Conservation (phyloP, 2,329 filamentous ascomycete species). For the Diaporthe destruens region DNA sequence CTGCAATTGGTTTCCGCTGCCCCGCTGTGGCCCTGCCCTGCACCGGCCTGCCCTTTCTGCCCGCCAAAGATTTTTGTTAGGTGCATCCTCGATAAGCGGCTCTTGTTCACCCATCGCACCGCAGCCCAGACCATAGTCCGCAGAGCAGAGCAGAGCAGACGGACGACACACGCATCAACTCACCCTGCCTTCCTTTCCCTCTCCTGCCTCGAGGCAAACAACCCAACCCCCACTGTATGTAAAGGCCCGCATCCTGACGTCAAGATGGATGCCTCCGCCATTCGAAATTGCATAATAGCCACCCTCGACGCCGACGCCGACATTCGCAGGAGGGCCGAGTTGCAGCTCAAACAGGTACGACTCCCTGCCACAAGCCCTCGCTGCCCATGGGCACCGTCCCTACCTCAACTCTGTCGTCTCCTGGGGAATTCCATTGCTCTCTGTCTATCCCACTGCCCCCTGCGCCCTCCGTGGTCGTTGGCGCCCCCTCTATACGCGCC, state of each 20-base stretch:
- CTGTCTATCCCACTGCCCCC: slow-evolving; percentile 33
- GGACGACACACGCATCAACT: slow-evolving; percentile 26
- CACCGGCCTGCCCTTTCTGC: slow-evolving; percentile 17
- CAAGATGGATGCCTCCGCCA: slow-evolving; percentile 79
- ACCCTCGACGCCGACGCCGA: slow-evolving; percentile 82
- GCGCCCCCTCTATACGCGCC: slow-evolving; percentile 25
- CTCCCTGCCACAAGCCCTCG: slow-evolving; percentile 32
- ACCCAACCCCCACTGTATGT: slow-evolving; percentile 38
- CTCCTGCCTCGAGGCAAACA: slow-evolving; percentile 32
- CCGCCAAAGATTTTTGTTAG: slow-evolving; percentile 27
- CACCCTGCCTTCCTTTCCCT: slow-evolving; percentile 17
- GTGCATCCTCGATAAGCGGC: slow-evolving; percentile 24
- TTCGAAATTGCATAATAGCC: slow-evolving; percentile 82
- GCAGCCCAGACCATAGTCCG: background rate
- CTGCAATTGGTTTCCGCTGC: slow-evolving; percentile 28
- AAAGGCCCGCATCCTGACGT: slow-evolving; percentile 39
- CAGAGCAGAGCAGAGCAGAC: slow-evolving; percentile 33
- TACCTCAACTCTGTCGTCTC: background rate
- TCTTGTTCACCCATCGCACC: slow-evolving; percentile 14
- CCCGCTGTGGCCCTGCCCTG: slow-evolving; percentile 24
- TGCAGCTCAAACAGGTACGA: slow-evolving; percentile 84
- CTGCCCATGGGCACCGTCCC: slow-evolving; percentile 21
- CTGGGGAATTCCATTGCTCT: background rate
- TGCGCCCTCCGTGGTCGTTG: background rate
- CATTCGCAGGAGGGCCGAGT: slow-evolving; percentile 80